phyloP scores from a whole-genome alignment of 2,329 filamentous ascomycete species.

The Fusarium foetens region DNA sequence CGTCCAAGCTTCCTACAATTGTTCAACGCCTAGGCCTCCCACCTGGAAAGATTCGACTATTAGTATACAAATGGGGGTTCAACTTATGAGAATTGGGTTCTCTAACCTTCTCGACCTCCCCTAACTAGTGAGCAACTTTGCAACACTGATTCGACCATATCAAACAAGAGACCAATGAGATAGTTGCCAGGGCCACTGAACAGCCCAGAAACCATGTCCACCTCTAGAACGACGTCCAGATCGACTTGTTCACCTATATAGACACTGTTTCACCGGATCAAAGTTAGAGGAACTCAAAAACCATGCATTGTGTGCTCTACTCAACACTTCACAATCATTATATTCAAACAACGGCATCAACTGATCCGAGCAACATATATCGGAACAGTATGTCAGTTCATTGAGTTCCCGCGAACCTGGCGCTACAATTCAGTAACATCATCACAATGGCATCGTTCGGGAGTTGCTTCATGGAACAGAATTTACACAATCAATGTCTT shows the following conservation, averaged over 20 bases:
- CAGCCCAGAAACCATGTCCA: no score
- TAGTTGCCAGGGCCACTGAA: neutral
- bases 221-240: neutral
- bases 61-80: neutral
- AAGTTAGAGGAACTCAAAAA: accelerated
- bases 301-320: neutral
- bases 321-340: accelerated
- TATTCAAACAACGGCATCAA: neutral
- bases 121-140: neutral
- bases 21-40: neutral
- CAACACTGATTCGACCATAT: neutral
- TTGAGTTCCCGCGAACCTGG: neutral
- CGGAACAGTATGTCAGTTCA: neutral
- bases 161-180: neutral
- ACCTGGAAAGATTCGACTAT: neutral
- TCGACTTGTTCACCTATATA: neutral
- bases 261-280: neutral
- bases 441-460: neutral
- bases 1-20: neutral
- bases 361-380: neutral
- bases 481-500: neutral
- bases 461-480: neutral
- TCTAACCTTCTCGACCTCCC: neutral
- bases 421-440: neutral
- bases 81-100: neutral